phyloP scores from a whole-genome alignment of 139 green algal genomes.

The Pseudopediastrum boryanum region DNA sequence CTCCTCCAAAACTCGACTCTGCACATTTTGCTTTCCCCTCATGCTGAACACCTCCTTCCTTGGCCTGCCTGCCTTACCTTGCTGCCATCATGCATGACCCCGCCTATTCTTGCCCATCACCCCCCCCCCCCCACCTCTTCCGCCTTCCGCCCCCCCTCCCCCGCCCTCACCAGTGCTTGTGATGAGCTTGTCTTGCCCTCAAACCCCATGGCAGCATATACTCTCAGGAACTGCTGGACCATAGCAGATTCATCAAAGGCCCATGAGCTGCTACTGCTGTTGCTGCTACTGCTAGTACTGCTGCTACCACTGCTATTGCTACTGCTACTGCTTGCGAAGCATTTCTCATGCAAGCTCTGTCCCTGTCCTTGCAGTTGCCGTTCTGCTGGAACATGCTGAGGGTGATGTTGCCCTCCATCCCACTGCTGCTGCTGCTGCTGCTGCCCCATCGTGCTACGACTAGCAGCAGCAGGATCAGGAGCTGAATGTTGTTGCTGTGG shows the following conservation, averaged over 20 bases:
- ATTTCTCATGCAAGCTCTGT: too few species aligned
- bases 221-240: constrained; percentile 21
- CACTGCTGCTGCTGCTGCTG: constrained; percentile 11
- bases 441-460: neutral
- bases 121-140: neutral
- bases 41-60: too few species aligned
- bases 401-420: neutral
- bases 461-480: neutral
- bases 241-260: too few species aligned
- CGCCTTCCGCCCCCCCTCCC: neutral
- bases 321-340: too few species aligned
- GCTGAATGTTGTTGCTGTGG: neutral
- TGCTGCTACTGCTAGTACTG: neutral
- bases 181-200: constrained; percentile 11
- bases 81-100: neutral
- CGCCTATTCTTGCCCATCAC: neutral
- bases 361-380: too few species aligned
- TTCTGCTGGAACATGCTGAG: neutral
- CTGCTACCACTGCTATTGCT: neutral
- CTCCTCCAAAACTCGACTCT: neutral
- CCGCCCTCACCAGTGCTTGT: neutral
- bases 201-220: constrained; percentile 30
- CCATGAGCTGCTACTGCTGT: too few species aligned
- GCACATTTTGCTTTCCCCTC: neutral
- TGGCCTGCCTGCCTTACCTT: too few species aligned